phyloP scores from a whole-genome alignment of 2,329 filamentous ascomycete genomes.

The Aspergillus glaucus region DNA sequence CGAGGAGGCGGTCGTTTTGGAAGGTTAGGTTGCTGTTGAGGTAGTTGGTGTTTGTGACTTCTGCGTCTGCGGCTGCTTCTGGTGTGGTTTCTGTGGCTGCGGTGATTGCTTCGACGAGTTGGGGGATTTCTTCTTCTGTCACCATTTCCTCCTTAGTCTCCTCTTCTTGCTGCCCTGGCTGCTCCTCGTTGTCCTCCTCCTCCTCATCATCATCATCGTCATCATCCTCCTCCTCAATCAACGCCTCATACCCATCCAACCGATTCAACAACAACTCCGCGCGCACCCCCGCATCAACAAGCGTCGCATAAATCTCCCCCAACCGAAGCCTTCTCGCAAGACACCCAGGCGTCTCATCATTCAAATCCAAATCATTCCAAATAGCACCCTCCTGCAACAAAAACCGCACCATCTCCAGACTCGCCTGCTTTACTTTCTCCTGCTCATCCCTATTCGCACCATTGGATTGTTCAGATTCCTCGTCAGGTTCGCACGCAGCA shows the following conservation, averaged over 20 bases:
- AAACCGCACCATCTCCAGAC: slow-evolving; percentile 63
- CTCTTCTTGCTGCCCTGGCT: slow-evolving; percentile 23
- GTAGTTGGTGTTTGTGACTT: slow-evolving; percentile 61
- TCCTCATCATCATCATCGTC: slow-evolving; percentile 30
- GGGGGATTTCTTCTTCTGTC: slow-evolving; percentile 21
- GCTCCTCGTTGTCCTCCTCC: slow-evolving; percentile 22
- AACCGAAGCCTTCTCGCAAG: slow-evolving; percentile 66
- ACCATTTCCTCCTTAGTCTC: slow-evolving; percentile 21
- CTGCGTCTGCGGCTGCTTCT: slow-evolving; percentile 15
- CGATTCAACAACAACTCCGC: slow-evolving; percentile 81
- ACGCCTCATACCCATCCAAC: slow-evolving; percentile 71
- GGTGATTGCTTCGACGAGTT: slow-evolving; percentile 16
- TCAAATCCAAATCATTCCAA: slow-evolving; percentile 89
- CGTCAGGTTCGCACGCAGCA: slow-evolving; percentile 56
- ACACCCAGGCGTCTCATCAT: slow-evolving; percentile 87
- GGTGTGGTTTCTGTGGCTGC: slow-evolving; percentile 3
- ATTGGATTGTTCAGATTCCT: slow-evolving; percentile 20
- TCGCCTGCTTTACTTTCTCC: slow-evolving; percentile 47
- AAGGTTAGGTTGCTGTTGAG: slow-evolving; percentile 62
- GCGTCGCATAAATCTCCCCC: slow-evolving; percentile 66
- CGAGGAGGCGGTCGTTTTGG: slow-evolving; percentile 61
- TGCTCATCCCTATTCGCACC: slow-evolving; percentile 16
- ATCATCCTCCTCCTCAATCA: slow-evolving; percentile 47
- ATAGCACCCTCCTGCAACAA: slow-evolving; percentile 85
- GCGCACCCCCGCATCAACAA: slow-evolving; percentile 83